These are phyloP conservation scores for Tricholoma sp. DNA, from an alignment of 768 basidiomycete genomes.

Conservation along the genomic window DNA sequence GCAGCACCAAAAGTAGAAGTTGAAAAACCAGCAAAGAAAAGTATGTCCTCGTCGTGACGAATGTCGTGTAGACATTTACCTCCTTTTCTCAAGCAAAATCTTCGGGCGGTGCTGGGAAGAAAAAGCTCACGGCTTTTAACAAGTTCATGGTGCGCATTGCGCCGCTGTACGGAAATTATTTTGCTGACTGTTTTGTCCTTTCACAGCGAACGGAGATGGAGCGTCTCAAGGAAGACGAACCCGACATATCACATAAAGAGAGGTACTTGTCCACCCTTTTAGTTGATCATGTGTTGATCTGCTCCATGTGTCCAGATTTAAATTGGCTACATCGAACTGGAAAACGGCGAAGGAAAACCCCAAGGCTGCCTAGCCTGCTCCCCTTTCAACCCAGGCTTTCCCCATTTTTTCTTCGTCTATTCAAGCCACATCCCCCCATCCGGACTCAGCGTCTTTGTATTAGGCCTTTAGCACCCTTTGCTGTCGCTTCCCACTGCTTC, in stretches of 20 bases:
- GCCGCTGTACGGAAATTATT: neutral
- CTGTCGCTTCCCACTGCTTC: slow-evolving; percentile 17
- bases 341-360: slow-evolving; percentile 69
- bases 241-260: slow-evolving; percentile 67
- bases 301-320: slow-evolving; percentile 46
- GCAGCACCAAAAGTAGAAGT: slow-evolving; percentile 33
- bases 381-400: neutral
- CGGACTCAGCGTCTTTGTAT: neutral
- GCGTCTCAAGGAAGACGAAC: slow-evolving; percentile 70
- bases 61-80: slow-evolving; percentile 11
- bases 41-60: slow-evolving; percentile 31
- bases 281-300: neutral
- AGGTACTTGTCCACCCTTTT: slow-evolving; percentile 40
- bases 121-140: slow-evolving; percentile 70
- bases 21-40: slow-evolving; percentile 53
- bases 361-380: slow-evolving; percentile 22
- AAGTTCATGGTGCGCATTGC: slow-evolving; percentile 52
- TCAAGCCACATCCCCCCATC: neutral
- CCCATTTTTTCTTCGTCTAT: neutral
- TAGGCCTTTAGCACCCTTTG: slow-evolving; percentile 1
- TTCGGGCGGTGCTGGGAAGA: slow-evolving; percentile 45
- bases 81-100: slow-evolving; percentile 40
- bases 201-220: slow-evolving; percentile 71
- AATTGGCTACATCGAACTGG: slow-evolving; percentile 72
- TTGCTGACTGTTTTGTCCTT: slow-evolving; percentile 1